A percentile compares a stretch with the other conserved stretches of the same genome.
Conservation (phyloP, 192 early-diverging fungal genomes). For the Polychytrium aggregatum region DNA sequence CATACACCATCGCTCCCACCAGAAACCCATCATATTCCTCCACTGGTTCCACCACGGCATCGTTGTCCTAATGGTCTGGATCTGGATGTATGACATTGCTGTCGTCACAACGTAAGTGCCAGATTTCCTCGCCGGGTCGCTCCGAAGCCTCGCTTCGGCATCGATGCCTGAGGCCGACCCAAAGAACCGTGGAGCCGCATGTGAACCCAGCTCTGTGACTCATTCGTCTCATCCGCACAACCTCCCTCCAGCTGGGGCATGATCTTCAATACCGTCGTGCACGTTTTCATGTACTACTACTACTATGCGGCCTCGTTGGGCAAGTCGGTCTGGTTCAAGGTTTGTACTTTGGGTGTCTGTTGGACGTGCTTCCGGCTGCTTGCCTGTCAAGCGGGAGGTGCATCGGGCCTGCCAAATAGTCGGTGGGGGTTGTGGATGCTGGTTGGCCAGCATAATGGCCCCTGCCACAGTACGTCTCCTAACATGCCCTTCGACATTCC, state of each 20-base stretch:
- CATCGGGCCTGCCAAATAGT: too few species aligned
- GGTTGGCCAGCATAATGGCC: too few species aligned
- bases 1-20: not conserved
- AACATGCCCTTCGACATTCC: too few species aligned
- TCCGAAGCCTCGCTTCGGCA: not conserved
- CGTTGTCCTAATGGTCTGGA: conserved; percentile 42
- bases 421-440: too few species aligned
- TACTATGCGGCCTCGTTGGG: conserved; percentile 30
- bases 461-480: too few species aligned
- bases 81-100: conserved; percentile 26
- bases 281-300: conserved; percentile 44
- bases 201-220: too few species aligned
- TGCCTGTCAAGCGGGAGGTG: too few species aligned
- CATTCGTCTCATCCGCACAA: too few species aligned
- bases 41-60: conserved; percentile 45
- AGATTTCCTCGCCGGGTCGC: not conserved
- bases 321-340: conserved; percentile 37
- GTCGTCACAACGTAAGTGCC: conserved; percentile 16
- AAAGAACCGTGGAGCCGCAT: too few species aligned
- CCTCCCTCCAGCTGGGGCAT: too few species aligned
- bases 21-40: conserved; percentile 40
- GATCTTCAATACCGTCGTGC: conserved; percentile 32
- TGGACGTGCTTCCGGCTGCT: not conserved
- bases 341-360: conserved; percentile 3
- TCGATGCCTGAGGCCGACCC: too few species aligned